Evolutionary conservation across 495 filamentous ascomycete species (phyloP), one percentile per base, ranked within the genome.

Genomic region (Chaetomium cochliodes): DNA sequence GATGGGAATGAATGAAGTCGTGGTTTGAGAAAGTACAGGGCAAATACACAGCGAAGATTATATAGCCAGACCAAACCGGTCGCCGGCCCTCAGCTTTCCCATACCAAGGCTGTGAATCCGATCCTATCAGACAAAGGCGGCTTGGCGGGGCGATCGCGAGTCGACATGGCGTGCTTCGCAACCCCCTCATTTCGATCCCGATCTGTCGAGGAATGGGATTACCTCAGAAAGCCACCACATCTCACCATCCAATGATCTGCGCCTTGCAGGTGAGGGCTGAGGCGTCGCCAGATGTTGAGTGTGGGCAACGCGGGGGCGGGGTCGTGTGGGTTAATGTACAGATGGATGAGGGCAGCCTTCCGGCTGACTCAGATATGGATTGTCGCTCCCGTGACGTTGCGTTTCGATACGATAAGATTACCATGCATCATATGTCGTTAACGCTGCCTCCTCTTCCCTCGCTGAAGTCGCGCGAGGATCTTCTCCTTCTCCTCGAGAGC

Each of bases 401-500:
- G 39, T 50, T 41, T 11, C 22, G 37, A 65, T 55, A 33, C 47
- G 22, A 53, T 52, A 22, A 33, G 18, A 23, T 41, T 42, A 33
- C 47, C 13, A 53, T 13, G 20, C 22, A 59, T 49, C 18, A 50
- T 58, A n/a, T 23, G 30, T 55, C 39, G 66, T 55, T 50, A 46
- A 30, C 60, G 23, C 39, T 46, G 64, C 37, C 33, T 62, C 11
- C 52, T 51, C 59, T 68, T 66, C 50, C 22, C 25, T 42, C 71
- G 72, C 25, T 66, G 70, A 64, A 74, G 73, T 52, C 75, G 73
- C 20, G 73, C 68, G 57, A 67, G 39, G 5, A 62, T 41, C 57
- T 71, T 72, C 71, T 80, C 76, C 65, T 73, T 76, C 62, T 83
- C 76, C 69, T 82, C 78, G 37, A 70, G 65, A 23, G 74, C 74